Evolutionary conservation across 2,329 filamentous ascomycete genomes (phyloP).

Genomic region (Coccinonectria pachysandricola): DNA sequence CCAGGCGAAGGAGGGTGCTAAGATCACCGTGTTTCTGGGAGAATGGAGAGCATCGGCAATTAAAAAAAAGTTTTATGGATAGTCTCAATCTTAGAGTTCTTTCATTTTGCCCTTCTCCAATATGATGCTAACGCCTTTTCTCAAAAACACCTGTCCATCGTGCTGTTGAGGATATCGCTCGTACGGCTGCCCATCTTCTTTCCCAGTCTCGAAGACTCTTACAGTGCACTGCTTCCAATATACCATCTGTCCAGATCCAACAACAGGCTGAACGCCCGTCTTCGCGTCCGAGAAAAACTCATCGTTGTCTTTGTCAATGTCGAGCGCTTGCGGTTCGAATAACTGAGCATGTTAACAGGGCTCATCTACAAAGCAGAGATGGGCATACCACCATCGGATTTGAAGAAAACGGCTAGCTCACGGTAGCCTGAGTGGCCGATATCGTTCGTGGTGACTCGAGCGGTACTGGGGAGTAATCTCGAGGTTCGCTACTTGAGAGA

Average conservation of each 20-base stretch:
- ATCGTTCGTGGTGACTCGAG: too few relatives aligned
- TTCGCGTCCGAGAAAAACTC: conserved; percentile 1
- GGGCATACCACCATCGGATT: conserved; percentile 1
- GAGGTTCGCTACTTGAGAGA: too few relatives aligned
- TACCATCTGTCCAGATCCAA: conserved; percentile 1
- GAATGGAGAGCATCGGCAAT: conserved; percentile 1
- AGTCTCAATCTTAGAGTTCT: conserved; percentile 1
- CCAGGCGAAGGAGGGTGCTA: conserved; percentile 1
- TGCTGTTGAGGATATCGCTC: neutral
- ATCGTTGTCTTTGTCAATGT: conserved; percentile 1
- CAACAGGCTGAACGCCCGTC: neutral
- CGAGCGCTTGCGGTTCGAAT: conserved; percentile 1
- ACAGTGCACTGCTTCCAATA: conserved; percentile 1
- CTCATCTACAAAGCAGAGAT: neutral
- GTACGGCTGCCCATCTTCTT: conserved; percentile 1
- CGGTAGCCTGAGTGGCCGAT: too few relatives aligned
- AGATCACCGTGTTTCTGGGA: conserved; percentile 1
- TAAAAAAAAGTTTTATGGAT: neutral
- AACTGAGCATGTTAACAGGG: conserved; percentile 1
- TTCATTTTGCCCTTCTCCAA: conserved; percentile 1
- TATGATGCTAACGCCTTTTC: conserved; percentile 1
- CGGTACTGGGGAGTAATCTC: too few relatives aligned
- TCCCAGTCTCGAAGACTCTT: conserved; percentile 1
- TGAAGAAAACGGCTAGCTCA: conserved; percentile 1
- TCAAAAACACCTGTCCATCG: conserved; percentile 1